A percentile compares a stretch with the other conserved stretches of the same genome.
Evolutionary conservation across 768 basidiomycete genomes (phyloP).

Genomic region (Serendipita vermifera): DNA sequence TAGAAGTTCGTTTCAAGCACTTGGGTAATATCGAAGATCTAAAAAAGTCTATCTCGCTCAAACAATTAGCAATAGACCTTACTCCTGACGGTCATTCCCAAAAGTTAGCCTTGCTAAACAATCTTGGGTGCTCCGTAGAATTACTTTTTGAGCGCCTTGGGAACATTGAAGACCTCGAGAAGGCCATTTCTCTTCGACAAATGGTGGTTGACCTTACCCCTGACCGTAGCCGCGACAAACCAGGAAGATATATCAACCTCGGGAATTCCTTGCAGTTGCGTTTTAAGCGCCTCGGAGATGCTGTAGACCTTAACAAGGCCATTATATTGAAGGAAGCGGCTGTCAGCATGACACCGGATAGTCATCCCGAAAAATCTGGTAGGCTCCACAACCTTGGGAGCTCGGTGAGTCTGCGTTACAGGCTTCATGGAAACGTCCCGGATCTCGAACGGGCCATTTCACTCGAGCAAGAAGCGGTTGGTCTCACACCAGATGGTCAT

Average conservation of each 20-base stretch:
- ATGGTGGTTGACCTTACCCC: constrained; percentile 10
- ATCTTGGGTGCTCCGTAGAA: constrained; percentile 12
- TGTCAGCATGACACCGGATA: constrained; percentile 12
- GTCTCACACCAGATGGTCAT: constrained; percentile 12
- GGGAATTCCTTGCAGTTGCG: constrained; percentile 4
- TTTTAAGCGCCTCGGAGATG: constrained; percentile 13
- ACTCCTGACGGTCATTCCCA: constrained; percentile 12
- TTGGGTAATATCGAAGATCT: too few species aligned
- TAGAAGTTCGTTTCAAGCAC: too few species aligned
- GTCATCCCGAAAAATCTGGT: constrained; percentile 9
- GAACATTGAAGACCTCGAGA: constrained; percentile 11
- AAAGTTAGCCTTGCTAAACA: constrained; percentile 4
- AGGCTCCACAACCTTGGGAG: constrained; percentile 13
- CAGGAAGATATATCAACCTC: constrained; percentile 10
- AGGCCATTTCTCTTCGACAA: constrained; percentile 8
- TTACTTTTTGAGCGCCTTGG: constrained; percentile 10
- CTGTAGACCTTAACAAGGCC: constrained; percentile 1
- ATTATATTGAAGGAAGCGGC: not conserved
- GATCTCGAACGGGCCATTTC: constrained; percentile 13
- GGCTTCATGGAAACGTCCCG: constrained; percentile 9
- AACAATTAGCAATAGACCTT: constrained; percentile 12
- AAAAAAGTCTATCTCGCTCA: too few species aligned
- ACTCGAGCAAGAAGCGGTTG: constrained; percentile 6
- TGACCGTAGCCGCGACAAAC: constrained; percentile 12
- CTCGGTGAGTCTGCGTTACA: constrained; percentile 8